These are phyloP conservation scores for Pythium folliculosum DNA, from an alignment of 352 stramenopile species.

Conservation along the genomic window DNA sequence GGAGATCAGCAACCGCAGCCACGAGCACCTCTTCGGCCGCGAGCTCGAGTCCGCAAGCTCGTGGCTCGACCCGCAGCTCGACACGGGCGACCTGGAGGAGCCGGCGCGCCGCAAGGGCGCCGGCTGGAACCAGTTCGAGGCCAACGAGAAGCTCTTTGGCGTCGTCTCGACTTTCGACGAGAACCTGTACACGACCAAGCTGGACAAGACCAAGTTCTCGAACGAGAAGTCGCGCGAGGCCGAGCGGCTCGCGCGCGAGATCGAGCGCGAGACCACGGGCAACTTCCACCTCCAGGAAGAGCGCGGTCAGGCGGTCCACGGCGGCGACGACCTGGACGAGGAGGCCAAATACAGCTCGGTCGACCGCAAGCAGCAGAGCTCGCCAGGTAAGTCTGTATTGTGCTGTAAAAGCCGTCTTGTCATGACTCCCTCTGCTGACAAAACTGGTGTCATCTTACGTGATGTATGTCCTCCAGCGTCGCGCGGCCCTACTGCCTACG, in stretches of 20 bases:
- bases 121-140: constrained; percentile 97
- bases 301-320: constrained; percentile 75
- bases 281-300: constrained; percentile 97
- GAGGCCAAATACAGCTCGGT: constrained; percentile 97
- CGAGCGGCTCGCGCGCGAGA: constrained; percentile 94
- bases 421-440: not conserved
- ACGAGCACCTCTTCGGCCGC: constrained; percentile 69
- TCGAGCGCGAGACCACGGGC: constrained; percentile 88
- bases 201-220: constrained; percentile 94
- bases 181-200: constrained; percentile 97
- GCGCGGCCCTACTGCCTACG: constrained; percentile 51
- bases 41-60: constrained; percentile 70
- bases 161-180: constrained; percentile 96
- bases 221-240: constrained; percentile 83
- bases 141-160: constrained; percentile 96
- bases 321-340: constrained; percentile 89
- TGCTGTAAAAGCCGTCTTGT: not conserved
- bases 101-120: constrained; percentile 42
- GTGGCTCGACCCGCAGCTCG: constrained; percentile 81
- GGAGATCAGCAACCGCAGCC: constrained; percentile 85
- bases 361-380: constrained; percentile 40
- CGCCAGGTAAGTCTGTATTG: constrained; percentile 3
- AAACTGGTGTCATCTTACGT: not conserved
- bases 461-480: constrained; percentile 19
- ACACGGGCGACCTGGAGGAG: constrained; percentile 75